phyloP scores from a whole-genome alignment of 2,329 filamentous ascomycete species.

The Pseudocercospora ulei region DNA sequence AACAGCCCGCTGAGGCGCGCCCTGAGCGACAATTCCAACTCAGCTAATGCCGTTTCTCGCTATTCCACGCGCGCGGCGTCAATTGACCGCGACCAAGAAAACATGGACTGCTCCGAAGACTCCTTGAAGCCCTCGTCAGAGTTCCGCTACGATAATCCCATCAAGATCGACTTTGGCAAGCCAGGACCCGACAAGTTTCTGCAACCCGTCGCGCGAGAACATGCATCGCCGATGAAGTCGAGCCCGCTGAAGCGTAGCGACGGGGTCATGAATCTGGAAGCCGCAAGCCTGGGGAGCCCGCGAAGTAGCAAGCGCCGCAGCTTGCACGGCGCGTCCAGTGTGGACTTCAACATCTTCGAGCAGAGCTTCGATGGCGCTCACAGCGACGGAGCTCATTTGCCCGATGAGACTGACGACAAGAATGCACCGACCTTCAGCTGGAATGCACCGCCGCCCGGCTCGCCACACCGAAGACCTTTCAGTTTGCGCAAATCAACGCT shows the following conservation, averaged over 20 bases:
- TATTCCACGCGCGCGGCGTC: constrained; percentile 40
- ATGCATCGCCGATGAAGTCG: constrained; percentile 50
- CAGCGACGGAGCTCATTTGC: constrained; percentile 23
- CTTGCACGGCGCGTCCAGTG: constrained; percentile 59
- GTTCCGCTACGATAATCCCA: constrained; percentile 37
- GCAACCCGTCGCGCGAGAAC: constrained; percentile 39
- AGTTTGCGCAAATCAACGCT: constrained; percentile 70
- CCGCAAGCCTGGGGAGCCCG: constrained; percentile 67
- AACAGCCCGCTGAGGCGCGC: constrained; percentile 73
- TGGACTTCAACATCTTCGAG: constrained; percentile 70
- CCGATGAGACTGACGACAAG: constrained; percentile 30
- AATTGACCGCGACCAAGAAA: constrained; percentile 41
- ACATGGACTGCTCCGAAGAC: constrained; percentile 30
- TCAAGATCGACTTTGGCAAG: constrained; percentile 42
- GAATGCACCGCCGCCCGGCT: constrained; percentile 29
- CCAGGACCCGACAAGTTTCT: constrained; percentile 42
- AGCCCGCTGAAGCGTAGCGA: constrained; percentile 90
- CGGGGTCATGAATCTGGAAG: constrained; percentile 77
- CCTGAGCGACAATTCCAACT: constrained; percentile 59
- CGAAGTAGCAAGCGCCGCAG: constrained; percentile 78
- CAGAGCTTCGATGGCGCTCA: constrained; percentile 35
- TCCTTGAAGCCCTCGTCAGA: constrained; percentile 19
- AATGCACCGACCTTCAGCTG: constrained; percentile 34
- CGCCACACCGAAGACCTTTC: constrained; percentile 32
- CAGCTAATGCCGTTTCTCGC: constrained; percentile 56